A percentile compares a stretch with the other conserved stretches of the same genome.
Conservation (phyloP, 2,329 filamentous ascomycete species). For the Rhinocladiella similis region DNA sequence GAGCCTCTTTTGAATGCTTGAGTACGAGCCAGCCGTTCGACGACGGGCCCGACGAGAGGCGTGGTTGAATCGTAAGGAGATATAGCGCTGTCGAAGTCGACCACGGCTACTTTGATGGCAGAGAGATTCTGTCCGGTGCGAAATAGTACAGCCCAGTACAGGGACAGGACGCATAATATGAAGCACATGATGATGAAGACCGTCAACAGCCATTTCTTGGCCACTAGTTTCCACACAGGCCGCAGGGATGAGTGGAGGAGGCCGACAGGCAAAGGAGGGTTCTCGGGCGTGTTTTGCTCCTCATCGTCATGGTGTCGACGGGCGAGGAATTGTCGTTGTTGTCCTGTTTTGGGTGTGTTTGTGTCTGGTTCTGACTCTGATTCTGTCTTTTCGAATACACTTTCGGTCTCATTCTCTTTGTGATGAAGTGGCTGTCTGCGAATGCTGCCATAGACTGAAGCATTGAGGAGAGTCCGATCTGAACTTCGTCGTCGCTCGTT, state of each 20-base stretch:
- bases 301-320: constrained; percentile 2
- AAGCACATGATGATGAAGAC: constrained; percentile 56
- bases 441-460: no score
- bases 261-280: constrained; percentile 28
- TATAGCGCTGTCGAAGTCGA: constrained; percentile 62
- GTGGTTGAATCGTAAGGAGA: constrained; percentile 51
- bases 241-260: constrained; percentile 34
- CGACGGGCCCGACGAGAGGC: constrained; percentile 57
- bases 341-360: not conserved
- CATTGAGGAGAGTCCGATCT: not conserved
- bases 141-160: constrained; percentile 63
- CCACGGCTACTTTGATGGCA: constrained; percentile 56
- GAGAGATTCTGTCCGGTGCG: constrained; percentile 50
- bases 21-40: constrained; percentile 43
- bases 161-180: constrained; percentile 56
- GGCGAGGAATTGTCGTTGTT: not conserved
- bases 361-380: not conserved
- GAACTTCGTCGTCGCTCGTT: not conserved
- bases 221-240: constrained; percentile 11
- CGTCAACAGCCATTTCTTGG: constrained; percentile 25
- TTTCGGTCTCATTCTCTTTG: not conserved
- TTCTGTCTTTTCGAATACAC: not conserved
- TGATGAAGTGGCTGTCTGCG: no score
- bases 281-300: constrained; percentile 4
- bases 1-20: constrained; percentile 40